Conservation (phyloP, 352 stramenopile genomes). For the Achlya hypogyna region DNA sequence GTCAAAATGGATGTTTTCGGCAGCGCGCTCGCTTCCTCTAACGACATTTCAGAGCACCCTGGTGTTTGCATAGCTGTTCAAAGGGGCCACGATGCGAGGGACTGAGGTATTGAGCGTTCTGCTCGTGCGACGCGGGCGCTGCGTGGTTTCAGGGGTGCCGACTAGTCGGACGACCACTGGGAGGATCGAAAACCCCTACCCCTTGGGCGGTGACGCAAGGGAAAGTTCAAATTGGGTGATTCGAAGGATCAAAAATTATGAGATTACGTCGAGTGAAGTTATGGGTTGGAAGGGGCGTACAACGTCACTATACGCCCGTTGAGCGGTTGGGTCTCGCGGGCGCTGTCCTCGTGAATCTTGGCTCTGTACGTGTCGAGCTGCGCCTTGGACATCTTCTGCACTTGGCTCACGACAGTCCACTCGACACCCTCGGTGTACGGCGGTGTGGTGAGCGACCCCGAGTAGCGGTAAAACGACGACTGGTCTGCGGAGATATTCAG, state of each 20-base stretch:
- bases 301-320: conserved; percentile 8
- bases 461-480: conserved; percentile 43
- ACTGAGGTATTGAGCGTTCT: no score
- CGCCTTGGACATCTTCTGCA: conserved; percentile 36
- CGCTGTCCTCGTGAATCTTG: conserved; percentile 35
- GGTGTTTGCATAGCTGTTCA: no score
- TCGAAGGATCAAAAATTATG: background rate
- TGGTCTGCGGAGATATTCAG: background rate
- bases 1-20: background rate
- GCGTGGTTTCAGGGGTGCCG: no score
- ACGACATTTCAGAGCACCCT: no score
- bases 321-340: conserved; percentile 36
- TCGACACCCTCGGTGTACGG: conserved; percentile 62
- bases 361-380: conserved; percentile 42
- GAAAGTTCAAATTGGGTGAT: no score
- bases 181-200: no score
- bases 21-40: no score
- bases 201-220: no score
- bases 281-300: no score
- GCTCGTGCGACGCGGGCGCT: no score
- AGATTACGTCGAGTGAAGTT: background rate
- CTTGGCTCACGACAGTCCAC: conserved; percentile 49
- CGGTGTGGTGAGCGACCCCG: conserved; percentile 54
- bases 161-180: no score
- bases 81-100: no score